Evolutionary conservation across 495 filamentous ascomycete genomes (phyloP).

Genomic region (Pseudevernia furfuracea): DNA sequence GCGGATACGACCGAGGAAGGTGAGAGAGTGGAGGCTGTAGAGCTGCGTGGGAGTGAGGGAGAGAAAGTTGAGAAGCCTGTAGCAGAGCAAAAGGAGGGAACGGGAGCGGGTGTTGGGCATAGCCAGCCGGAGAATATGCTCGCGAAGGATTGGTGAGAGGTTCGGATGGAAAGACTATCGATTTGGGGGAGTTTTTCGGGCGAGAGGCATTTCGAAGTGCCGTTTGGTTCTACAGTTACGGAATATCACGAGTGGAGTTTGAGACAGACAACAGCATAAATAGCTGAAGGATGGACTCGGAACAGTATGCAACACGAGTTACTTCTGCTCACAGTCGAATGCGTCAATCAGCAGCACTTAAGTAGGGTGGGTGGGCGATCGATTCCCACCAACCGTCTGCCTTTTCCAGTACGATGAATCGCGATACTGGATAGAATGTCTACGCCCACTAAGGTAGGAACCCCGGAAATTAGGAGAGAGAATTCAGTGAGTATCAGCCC

Average conservation of each 20-base stretch:
- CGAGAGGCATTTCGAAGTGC: not conserved
- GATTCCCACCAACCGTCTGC: too few relatives aligned
- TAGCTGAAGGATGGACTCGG: not conserved
- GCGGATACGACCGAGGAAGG: constrained; percentile 17
- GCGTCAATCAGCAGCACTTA: not conserved
- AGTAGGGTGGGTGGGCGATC: too few relatives aligned
- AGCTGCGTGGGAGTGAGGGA: constrained; percentile 15
- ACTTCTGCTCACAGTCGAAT: not conserved
- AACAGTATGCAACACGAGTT: not conserved
- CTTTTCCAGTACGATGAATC: too few relatives aligned
- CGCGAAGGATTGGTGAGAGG: constrained; percentile 18
- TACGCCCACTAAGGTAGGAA: too few relatives aligned
- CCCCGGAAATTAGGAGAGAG: too few relatives aligned
- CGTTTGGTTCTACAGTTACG: not conserved
- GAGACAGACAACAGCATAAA: too few relatives aligned
- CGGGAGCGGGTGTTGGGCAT: not conserved
- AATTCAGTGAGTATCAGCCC: too few relatives aligned
- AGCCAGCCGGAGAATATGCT: constrained; percentile 6
- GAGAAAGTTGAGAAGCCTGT: constrained; percentile 18
- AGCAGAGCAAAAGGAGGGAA: not conserved
- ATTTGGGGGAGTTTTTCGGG: not conserved
- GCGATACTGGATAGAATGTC: not conserved
- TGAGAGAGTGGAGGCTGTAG: constrained; percentile 13
- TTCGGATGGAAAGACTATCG: too few relatives aligned
- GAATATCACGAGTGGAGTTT: not conserved